Evolutionary conservation across 768 basidiomycete genomes (phyloP), one percentile per base, ranked within the genome.

Genomic region (Boletellus sp.): DNA sequence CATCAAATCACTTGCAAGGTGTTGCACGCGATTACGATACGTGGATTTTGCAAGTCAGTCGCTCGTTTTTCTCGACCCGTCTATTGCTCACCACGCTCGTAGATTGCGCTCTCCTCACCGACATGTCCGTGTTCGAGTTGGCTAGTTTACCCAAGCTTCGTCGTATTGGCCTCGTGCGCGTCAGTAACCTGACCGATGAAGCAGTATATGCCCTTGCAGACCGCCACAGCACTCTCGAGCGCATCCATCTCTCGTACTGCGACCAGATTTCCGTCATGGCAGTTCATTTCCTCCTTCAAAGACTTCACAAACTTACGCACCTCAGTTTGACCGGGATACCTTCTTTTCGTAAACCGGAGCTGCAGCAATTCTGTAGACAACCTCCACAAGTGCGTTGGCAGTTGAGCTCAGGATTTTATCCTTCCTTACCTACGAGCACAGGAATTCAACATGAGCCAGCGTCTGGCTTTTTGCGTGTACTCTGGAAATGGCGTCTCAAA

Each of bases 291-390:
- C 78, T 99, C 39, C 78, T 99, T 37, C 84, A 88, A 63, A 85
- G 87, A 61, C 77, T 98, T n/a, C 83, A 84, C 62, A 89, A 90
- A 58, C 74, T 99, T 26, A 96, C 92, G 1, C 96, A 99, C 72
- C 78, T 99, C 41, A 95, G 93, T 68, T 70, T 99, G 53, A 97
- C 96, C n/a, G 96, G 94, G n/a, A 88, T 99, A 28, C 85, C 85
- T 9, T 83, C 92, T 6, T 98, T 99, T 74, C 81, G 86, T 44
- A 80, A 87, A 59, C 74, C 78, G 26, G 92, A 94, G 57, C 67
- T 96, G 48, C 94, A 97, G 66, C 78, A 81, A 55, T 98, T 91
- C 64, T 96, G 96, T 68, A 80, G 95, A 34, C 78, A 83, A 34
- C 87, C 93, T 19, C 96, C 96, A 13, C 74, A 80, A 62, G 94